Evolutionary conservation across 2,329 filamentous ascomycete genomes (phyloP).

Genomic region (Ampelomyces quisqualis): DNA sequence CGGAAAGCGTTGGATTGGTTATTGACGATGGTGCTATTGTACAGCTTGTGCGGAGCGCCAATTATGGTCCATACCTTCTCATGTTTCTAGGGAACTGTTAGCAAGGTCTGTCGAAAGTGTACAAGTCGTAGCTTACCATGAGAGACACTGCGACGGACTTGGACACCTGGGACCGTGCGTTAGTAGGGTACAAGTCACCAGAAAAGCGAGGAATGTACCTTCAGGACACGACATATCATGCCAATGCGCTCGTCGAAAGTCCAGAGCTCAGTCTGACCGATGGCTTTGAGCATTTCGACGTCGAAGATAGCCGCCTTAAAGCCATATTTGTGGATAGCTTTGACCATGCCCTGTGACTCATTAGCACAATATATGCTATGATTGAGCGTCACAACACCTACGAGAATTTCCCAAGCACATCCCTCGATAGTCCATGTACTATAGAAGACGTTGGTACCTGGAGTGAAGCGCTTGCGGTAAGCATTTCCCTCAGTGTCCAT

Average conservation of each 20-base stretch:
- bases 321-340: conserved; percentile 10
- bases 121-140: conserved; percentile 6
- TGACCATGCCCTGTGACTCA: conserved; percentile 2
- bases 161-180: conserved; percentile 1
- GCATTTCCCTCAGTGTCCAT: conserved; percentile 9
- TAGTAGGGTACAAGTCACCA: neutral
- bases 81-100: conserved; percentile 10
- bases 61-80: conserved; percentile 13
- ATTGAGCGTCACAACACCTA: conserved; percentile 1
- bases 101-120: neutral
- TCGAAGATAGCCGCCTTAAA: conserved; percentile 14
- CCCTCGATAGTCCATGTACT: conserved; percentile 14
- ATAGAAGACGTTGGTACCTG: conserved; percentile 4
- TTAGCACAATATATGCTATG: neutral
- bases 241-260: conserved; percentile 13
- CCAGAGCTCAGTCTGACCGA: conserved; percentile 14
- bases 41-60: conserved; percentile 17
- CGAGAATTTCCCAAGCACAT: conserved; percentile 15
- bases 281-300: conserved; percentile 7
- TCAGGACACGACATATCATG: conserved; percentile 12
- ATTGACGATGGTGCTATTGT: conserved; percentile 10
- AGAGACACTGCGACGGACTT: conserved; percentile 11
- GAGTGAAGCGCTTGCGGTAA: conserved; percentile 14
- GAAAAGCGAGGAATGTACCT: neutral
- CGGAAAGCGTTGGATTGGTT: conserved; percentile 10